These are phyloP conservation scores for Nicotiana noctiflora DNA, from an alignment of 257 asterid species.

Conservation along the genomic window DNA sequence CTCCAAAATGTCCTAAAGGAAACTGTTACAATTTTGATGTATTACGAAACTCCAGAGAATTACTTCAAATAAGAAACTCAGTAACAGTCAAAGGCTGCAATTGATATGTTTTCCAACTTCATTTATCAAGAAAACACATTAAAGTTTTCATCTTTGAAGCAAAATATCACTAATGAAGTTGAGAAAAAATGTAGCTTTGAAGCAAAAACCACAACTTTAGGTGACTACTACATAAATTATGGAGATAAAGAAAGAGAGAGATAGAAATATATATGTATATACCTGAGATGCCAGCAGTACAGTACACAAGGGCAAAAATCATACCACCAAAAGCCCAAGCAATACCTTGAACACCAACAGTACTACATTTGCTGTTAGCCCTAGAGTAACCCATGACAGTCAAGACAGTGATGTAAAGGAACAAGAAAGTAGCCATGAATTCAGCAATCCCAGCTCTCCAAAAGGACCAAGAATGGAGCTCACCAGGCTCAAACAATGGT, in stretches of 20 bases:
- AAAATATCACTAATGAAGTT: not conserved
- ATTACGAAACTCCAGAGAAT: not conserved
- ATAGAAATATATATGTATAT: not conserved
- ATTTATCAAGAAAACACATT: not conserved
- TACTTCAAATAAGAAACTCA: not conserved
- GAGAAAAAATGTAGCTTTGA: not conserved
- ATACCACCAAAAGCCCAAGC: constrained; percentile 80
- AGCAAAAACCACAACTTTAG: not conserved
- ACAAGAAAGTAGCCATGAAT: constrained; percentile 68
- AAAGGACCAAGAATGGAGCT: constrained; percentile 68
- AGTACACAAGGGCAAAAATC: constrained; percentile 66
- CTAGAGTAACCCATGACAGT: constrained; percentile 64
- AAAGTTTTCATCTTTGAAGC: not conserved
- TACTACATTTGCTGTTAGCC: constrained; percentile 44
- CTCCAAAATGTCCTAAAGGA: not conserved
- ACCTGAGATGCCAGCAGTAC: constrained; percentile 72
- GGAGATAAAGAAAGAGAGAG: not conserved
- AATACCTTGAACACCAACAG: constrained; percentile 58
- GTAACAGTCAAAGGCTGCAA: not conserved
- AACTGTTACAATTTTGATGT: not conserved
- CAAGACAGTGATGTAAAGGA: constrained; percentile 60
- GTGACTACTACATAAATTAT: not conserved
- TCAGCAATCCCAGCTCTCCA: constrained; percentile 86
- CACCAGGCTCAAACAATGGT: constrained; percentile 68
- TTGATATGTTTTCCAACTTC: not conserved